These are phyloP conservation scores for Gyromitra esculenta DNA, from an alignment of 2,329 filamentous ascomycete genomes.

Conservation along the genomic window DNA sequence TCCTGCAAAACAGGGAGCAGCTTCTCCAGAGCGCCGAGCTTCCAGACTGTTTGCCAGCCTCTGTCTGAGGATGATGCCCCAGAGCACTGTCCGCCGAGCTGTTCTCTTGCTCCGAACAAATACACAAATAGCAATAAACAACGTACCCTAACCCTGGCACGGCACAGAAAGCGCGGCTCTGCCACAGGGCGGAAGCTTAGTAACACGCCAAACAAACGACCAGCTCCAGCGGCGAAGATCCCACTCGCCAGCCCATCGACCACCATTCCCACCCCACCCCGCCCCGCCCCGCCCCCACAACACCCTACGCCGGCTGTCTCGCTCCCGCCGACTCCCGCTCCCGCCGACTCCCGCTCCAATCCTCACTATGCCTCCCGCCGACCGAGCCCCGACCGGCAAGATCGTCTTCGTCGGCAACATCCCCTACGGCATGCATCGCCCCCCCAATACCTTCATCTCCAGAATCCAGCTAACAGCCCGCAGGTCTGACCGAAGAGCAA, in stretches of 20 bases:
- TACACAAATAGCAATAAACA: too few relatives aligned
- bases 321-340: background rate
- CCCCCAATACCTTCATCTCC: background rate
- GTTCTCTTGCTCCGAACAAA: too few relatives aligned
- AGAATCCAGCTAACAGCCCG: slow-evolving; percentile 8
- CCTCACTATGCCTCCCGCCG: slow-evolving; percentile 38
- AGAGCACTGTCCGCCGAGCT: too few relatives aligned
- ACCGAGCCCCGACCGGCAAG: slow-evolving; percentile 54
- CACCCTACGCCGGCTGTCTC: background rate
- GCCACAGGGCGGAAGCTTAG: background rate
- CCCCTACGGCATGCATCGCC: slow-evolving; percentile 56
- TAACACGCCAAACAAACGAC: slow-evolving; percentile 3
- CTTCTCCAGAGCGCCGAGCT: too few relatives aligned
- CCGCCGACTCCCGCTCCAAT: background rate
- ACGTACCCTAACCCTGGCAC: too few relatives aligned
- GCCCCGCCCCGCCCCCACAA: background rate
- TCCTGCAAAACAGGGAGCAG: too few relatives aligned
- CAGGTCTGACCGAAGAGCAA: slow-evolving; percentile 74
- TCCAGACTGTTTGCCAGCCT: too few relatives aligned
- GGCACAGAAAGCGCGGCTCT: background rate
- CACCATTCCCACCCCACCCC: background rate
- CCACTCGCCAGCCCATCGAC: background rate
- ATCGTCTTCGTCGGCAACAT: slow-evolving; percentile 58
- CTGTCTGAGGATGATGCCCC: too few relatives aligned
- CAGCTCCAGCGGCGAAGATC: background rate